phyloP scores from a whole-genome alignment of 139 green algal genomes.

The Chlamydomonas sphaeroides region DNA sequence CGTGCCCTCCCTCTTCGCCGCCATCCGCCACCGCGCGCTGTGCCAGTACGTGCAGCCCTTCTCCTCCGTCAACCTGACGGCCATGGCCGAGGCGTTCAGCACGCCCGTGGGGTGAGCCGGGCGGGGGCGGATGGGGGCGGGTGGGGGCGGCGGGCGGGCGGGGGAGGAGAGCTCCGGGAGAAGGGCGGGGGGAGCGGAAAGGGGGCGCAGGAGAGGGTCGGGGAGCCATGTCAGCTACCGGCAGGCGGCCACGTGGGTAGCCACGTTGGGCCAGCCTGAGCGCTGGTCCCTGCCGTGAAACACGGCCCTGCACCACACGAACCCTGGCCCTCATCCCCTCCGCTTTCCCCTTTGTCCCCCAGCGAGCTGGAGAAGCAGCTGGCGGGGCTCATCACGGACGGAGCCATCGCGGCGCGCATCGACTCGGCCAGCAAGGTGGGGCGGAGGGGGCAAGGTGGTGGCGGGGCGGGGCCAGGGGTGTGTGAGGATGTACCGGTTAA shows the following conservation, averaged over 20 bases:
- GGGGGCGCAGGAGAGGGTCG: no score
- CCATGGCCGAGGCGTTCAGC: slow-evolving; percentile 82
- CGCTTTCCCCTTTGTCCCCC: background rate
- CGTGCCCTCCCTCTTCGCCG: slow-evolving; percentile 70
- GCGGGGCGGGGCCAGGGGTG: no score
- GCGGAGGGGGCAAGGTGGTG: slow-evolving; percentile 5
- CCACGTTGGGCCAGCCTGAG: no score
- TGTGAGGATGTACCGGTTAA: no score
- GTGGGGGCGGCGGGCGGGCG: no score
- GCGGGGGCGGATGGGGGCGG: background rate
- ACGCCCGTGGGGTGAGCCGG: slow-evolving; percentile 58
- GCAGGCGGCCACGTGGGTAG: no score
- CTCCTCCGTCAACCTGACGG: slow-evolving; percentile 78
- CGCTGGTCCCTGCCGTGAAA: no score
- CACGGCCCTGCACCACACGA: no score
- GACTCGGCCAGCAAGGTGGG: slow-evolving; percentile 82
- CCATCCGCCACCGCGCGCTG: slow-evolving; percentile 81
- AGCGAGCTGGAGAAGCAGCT: slow-evolving; percentile 82
- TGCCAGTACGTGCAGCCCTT: slow-evolving; percentile 92
- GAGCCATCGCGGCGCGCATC: slow-evolving; percentile 87
- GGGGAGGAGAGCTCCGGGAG: background rate
- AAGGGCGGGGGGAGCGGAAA: no score
- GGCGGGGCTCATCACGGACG: slow-evolving; percentile 82
- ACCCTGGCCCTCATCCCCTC: background rate
- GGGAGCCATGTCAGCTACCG: no score